Percentiles rank a stretch among this genome's conserved stretches.
phyloP scores from a whole-genome alignment of 371 early-diverging fungal genomes.

The Mortierella sp. region DNA sequence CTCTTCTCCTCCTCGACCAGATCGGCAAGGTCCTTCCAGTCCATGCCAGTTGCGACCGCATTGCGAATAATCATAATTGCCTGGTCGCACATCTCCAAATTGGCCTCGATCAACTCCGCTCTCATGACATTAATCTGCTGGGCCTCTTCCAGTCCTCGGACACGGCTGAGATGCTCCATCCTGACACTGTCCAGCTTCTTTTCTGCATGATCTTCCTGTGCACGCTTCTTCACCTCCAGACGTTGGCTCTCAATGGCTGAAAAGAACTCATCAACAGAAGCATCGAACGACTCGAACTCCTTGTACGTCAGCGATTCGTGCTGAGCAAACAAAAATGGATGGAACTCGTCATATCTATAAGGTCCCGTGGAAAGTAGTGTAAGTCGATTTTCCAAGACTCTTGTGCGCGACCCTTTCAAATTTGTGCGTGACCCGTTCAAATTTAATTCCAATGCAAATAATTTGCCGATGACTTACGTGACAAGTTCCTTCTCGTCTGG shows the following conservation, averaged over 20 bases:
- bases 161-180: conserved; percentile 84
- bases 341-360: conserved; percentile 87
- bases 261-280: conserved; percentile 93
- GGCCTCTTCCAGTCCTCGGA: conserved; percentile 78
- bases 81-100: conserved; percentile 88
- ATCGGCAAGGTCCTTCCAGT: conserved; percentile 95
- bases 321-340: conserved; percentile 88
- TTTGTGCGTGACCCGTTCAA: neutral
- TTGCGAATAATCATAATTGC: conserved; percentile 88
- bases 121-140: conserved; percentile 76
- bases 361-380: neutral
- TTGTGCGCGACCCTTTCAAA: neutral
- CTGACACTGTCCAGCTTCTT: conserved; percentile 89
- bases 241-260: conserved; percentile 93
- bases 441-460: neutral
- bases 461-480: conserved; percentile 60
- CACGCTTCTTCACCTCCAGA: conserved; percentile 75
- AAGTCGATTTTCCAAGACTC: neutral
- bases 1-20: conserved; percentile 88
- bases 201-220: conserved; percentile 83
- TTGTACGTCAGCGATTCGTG: conserved; percentile 65
- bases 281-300: conserved; percentile 83
- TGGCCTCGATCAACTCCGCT: conserved; percentile 89
- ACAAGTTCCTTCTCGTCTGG: conserved; percentile 63
- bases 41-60: conserved; percentile 94